phyloP scores from a whole-genome alignment of 2,329 filamentous ascomycete genomes.

The Colletotrichum shisoi region DNA sequence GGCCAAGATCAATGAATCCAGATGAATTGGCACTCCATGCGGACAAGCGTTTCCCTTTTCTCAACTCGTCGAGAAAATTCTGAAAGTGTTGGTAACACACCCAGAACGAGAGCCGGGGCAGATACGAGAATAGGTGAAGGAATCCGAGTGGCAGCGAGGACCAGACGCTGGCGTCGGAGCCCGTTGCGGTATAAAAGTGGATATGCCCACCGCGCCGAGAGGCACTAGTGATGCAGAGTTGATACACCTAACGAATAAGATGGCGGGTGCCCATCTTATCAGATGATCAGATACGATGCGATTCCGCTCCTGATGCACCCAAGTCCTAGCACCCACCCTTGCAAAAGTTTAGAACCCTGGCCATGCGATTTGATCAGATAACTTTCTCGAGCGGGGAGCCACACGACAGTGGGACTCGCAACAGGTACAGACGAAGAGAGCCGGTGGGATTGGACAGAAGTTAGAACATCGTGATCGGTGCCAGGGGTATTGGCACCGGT shows the following conservation, averaged over 20 bases:
- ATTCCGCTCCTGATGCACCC: conserved; percentile 31
- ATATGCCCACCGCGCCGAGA: conserved; percentile 28
- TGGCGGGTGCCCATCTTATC: conserved; percentile 38
- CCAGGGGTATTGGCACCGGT: conserved; percentile 27
- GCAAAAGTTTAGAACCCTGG: background rate
- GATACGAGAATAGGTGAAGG: conserved; percentile 15
- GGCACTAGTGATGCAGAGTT: conserved; percentile 27
- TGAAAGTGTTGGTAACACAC: background rate
- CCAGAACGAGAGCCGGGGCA: conserved; percentile 12
- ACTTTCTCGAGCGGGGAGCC: conserved; percentile 28
- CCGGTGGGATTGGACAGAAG: conserved; percentile 2
- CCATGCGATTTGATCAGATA: conserved; percentile 30
- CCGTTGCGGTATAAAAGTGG: conserved; percentile 10
- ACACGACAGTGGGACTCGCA: conserved; percentile 19
- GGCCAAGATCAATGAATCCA: conserved; percentile 18
- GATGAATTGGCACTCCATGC: conserved; percentile 17
- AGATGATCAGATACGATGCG: conserved; percentile 40
- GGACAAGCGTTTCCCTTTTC: conserved; percentile 17
- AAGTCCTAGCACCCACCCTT: background rate
- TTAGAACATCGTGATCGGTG: conserved; percentile 17
- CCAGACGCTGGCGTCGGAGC: background rate
- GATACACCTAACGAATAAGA: conserved; percentile 28
- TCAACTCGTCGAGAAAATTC: background rate
- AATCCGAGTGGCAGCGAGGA: conserved; percentile 10
- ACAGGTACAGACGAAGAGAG: conserved; percentile 1